Evolutionary conservation across 176 grass and related monocot genomes (phyloP).

Genomic region (Aegilops bicornis): DNA sequence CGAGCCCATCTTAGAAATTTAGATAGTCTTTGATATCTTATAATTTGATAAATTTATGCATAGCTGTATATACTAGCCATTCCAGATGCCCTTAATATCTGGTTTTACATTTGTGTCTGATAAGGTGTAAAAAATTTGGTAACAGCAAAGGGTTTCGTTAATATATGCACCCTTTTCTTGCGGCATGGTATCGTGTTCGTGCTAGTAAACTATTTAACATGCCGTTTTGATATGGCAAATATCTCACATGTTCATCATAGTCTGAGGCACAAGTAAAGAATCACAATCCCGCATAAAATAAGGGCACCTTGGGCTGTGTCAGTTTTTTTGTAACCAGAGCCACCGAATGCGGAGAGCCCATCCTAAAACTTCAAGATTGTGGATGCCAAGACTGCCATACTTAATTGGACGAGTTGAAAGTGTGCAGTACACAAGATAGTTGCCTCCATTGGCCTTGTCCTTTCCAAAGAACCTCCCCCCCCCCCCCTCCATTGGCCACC

Average conservation of each 20-base stretch:
- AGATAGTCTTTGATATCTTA: neutral
- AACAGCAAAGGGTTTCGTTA: neutral
- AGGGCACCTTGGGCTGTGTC: neutral
- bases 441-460: too few species aligned
- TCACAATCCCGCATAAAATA: neutral
- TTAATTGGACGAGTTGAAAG: too few species aligned
- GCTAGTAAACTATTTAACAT: neutral
- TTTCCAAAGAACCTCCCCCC: too few species aligned
- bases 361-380: too few species aligned
- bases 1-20: neutral
- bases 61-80: neutral
- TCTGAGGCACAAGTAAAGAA: neutral
- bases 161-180: conserved; percentile 8
- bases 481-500: too few species aligned
- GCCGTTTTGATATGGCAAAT: neutral
- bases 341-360: too few species aligned
- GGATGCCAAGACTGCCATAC: too few species aligned
- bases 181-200: neutral
- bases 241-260: neutral
- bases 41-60: neutral
- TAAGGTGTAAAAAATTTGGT: neutral
- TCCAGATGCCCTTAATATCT: neutral
- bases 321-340: too few species aligned
- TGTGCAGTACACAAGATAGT: too few species aligned
- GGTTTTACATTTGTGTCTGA: neutral